Evolutionary conservation across 495 filamentous ascomycete species (phyloP), one percentile per base, ranked within the genome.

Genomic region (Aspergillus campestris): DNA sequence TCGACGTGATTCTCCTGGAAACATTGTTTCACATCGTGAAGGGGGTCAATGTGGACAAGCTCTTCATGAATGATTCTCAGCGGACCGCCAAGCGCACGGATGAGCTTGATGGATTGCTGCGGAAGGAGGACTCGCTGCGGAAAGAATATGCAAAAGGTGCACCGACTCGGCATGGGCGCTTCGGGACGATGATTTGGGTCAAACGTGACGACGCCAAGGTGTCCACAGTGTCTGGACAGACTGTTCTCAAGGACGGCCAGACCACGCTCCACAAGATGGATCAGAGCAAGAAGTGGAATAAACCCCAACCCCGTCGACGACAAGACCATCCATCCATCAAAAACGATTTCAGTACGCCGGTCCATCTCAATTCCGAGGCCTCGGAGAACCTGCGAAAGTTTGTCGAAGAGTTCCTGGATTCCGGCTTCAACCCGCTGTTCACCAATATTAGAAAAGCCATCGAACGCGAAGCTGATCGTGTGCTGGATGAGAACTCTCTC

Each of bases 101-200:
- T 44, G 89, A 96, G 61, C 71, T 99, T 6, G 71, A 74, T 30
- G 69, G 70, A 8, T 66, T 95, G 54, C 73, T 95, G 49, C 77
- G 72, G 34, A 84, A 88, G 57, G 94, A 99, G 60, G 79, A 80
- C 3, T 80, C 80, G 7, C 83, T 94, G 78, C 77, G 85, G 37
- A 77, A 83, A 48, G 77, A 82, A 40, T 86, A 94, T 56, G 79
- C 81, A 31, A 84, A 81, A 51, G 82, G 83, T 52, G 86, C 86
- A 6, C 88, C 89, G 2, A 89, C 89, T 6, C 70, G 94, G 31
- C 94, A 99, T 61, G 94, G 89, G 50, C 76, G 94, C 42, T 99
- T 96, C 58, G 94, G 94, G 1, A 94, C 89, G 10, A 95, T 96
- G 83, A 83, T 95, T 13, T 97, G 94, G 92, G 81, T 99, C 34